Evolutionary conservation across 1,284 basidiomycete genomes (phyloP), one percentile per base, ranked within the genome.

Genomic region (Melampsora larici-populina): DNA sequence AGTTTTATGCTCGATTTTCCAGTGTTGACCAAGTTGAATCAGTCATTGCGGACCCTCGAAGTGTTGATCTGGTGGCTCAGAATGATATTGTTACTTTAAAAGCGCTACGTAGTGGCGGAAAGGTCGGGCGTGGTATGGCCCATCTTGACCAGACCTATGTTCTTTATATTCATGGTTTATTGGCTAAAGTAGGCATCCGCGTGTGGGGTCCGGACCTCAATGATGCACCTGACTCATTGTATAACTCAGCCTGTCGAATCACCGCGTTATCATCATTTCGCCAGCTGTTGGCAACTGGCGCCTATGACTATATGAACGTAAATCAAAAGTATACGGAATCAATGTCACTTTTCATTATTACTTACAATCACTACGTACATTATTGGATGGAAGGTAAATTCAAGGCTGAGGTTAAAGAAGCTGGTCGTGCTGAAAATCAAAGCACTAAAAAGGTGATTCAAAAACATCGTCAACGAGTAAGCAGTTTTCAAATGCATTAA

Each of bases 281-380:
- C n/a, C 65, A 76, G 46, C 46, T 67, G 11, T 26, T 65, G n/a
- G 33, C 43, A 0, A 40, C 31, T n/a, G 65, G 51, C 26, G 74
- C 74, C 17, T 76, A 69, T n/a, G 18, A 66, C 2, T 69, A 76
- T 49, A 69, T 76, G 65, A 76, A 69, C 29, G 60, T 69, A 26
- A 69, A 49, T 3, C 21, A 5, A 24, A 60, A 69, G 26, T 63
- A 68, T 46, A 9, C 40, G 7, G 46, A 46, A 4, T 15, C 51
- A 33, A 49, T 68, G 2, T 43, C 17, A 40, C 33, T 76, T 2
- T 49, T 68, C 0, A 69, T 62, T 1, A 36, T 33, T 33, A 40
- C 66, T 2, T 76, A 69, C 43, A 63, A 76, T 26, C 74, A 76
- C 51, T 76, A 36, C 62, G 65, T 76, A 1, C 74, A 76, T 33